phyloP scores from a whole-genome alignment of 176 grass and related monocot genomes.

The Eragrostis curvula region DNA sequence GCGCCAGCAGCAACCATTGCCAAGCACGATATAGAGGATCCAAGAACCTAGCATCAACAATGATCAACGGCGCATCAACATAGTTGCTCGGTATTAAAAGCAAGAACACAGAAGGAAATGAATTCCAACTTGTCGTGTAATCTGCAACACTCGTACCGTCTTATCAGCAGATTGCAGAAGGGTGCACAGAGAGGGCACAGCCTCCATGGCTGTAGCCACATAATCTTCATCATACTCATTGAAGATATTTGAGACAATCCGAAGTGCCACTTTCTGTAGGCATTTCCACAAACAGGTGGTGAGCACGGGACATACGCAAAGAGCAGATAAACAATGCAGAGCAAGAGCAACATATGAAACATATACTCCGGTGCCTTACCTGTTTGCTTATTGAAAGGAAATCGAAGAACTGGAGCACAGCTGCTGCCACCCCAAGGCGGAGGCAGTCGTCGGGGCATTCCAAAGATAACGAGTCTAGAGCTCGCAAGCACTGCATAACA shows the following conservation, averaged over 20 bases:
- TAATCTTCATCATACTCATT: not conserved
- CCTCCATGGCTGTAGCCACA: constrained; percentile 47
- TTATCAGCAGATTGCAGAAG: constrained; percentile 54
- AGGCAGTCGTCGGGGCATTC: constrained; percentile 46
- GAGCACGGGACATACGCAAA: not conserved
- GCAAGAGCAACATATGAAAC: not conserved
- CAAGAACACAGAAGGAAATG: not conserved
- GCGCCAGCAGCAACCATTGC: constrained; percentile 24
- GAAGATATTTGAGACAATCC: constrained; percentile 42
- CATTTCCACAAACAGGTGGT: constrained; percentile 38
- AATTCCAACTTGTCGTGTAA: not conserved
- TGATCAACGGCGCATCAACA: constrained; percentile 12
- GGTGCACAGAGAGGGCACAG: constrained; percentile 51
- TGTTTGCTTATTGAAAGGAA: constrained; percentile 47
- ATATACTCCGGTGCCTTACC: constrained; percentile 7
- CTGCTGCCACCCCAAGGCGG: constrained; percentile 45
- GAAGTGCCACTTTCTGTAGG: constrained; percentile 51
- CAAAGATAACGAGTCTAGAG: constrained; percentile 47
- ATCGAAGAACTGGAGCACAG: constrained; percentile 60
- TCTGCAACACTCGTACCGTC: constrained; percentile 21
- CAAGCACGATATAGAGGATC: constrained; percentile 46
- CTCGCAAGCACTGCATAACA: constrained; percentile 50
- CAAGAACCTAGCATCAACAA: constrained; percentile 44
- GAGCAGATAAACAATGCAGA: not conserved
- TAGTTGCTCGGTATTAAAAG: not conserved